Conservation (phyloP, 176 grass and related monocot genomes). For the Hsuehochloa calcarea region DNA sequence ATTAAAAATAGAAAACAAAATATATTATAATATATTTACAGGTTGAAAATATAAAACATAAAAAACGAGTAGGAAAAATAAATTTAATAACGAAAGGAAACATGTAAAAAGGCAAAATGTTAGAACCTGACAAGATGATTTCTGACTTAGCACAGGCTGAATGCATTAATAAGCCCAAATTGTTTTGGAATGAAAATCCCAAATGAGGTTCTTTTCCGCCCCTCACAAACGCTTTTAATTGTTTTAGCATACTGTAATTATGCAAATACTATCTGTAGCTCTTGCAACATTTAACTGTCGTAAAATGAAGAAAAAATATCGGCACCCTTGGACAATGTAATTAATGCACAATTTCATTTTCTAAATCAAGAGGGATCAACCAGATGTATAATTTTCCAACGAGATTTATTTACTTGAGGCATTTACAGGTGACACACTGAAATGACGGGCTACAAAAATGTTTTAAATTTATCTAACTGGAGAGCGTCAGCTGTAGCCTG, state of each 20-base stretch:
- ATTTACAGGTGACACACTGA: slow-evolving; percentile 37
- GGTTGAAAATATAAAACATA: background rate
- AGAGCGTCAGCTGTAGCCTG: slow-evolving; percentile 11
- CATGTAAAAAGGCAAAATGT: background rate
- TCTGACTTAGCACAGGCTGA: background rate
- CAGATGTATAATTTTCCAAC: background rate
- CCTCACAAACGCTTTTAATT: background rate
- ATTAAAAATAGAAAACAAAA: background rate
- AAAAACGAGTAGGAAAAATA: background rate
- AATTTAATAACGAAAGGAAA: background rate
- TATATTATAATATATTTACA: background rate
- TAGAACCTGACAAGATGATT: background rate
- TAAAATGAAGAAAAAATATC: background rate
- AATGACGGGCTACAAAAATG: background rate
- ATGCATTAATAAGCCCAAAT: background rate
- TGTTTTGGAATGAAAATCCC: background rate
- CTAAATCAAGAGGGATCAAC: slow-evolving; percentile 10
- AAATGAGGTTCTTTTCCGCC: background rate
- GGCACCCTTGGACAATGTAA: background rate
- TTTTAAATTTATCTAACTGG: background rate
- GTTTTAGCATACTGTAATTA: background rate
- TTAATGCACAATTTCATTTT: background rate
- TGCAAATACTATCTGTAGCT: background rate
- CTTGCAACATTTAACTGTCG: background rate
- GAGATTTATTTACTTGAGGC: background rate